Percentiles rank a stretch among this genome's conserved stretches.
Conservation (phyloP, 176 grass and related monocot species). For the Elymus sibiricus region DNA sequence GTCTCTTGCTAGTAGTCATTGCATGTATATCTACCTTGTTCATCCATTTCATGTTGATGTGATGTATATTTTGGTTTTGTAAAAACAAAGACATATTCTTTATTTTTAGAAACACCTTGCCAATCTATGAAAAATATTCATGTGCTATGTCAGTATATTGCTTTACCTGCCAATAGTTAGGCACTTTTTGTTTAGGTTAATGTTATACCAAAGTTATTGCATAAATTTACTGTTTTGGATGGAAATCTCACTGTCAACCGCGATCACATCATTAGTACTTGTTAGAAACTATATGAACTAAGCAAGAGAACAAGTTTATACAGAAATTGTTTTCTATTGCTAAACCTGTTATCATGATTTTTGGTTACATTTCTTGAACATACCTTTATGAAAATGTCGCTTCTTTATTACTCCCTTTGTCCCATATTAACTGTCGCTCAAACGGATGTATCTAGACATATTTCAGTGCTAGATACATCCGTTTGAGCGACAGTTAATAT, state of each 20-base stretch:
- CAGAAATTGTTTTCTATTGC: neutral
- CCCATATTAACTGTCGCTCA: no score
- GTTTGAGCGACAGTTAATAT: no score
- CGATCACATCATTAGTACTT: neutral
- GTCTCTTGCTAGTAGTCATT: neutral
- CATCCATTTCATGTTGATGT: constrained; percentile 5
- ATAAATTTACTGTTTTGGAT: constrained; percentile 1
- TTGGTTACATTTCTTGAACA: neutral
- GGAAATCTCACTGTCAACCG: neutral
- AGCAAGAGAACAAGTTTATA: neutral
- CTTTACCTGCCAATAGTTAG: neutral
- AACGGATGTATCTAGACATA: no score
- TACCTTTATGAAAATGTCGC: neutral
- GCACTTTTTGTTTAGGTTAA: neutral
- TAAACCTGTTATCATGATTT: neutral
- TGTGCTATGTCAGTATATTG: neutral
- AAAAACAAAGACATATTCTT: neutral
- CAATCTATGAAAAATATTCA: neutral
- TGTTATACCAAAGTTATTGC: neutral
- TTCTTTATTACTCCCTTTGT: neutral
- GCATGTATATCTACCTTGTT: neutral
- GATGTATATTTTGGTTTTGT: neutral
- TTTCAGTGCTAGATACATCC: no score
- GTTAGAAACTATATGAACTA: neutral
- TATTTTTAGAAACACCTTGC: neutral